A percentile compares a stretch with the other conserved stretches of the same genome.
phyloP scores from a whole-genome alignment of 2,329 filamentous ascomycete genomes.

The Pyrenochaeta sp. region DNA sequence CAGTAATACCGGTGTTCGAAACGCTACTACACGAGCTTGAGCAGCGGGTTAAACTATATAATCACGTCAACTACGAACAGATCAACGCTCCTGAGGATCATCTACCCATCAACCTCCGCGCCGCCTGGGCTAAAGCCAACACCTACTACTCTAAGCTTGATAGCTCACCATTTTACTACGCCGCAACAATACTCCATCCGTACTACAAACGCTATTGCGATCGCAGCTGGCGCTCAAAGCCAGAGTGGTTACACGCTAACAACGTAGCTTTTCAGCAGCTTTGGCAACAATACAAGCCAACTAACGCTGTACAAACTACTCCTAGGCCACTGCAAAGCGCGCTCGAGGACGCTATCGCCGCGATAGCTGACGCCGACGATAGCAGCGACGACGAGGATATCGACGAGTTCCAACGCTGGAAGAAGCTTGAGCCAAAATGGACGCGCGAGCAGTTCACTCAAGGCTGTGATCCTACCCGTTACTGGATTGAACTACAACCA shows the following conservation, averaged over 20 bases:
- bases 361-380: conserved; percentile 6
- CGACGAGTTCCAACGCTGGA: conserved; percentile 6
- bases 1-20: conserved; percentile 7
- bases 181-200: too few relatives aligned
- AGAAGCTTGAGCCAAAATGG: conserved; percentile 6
- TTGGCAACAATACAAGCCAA: background rate
- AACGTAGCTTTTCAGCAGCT: background rate
- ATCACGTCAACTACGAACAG: too few relatives aligned
- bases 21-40: too few relatives aligned
- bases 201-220: background rate
- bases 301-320: background rate
- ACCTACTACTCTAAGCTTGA: too few relatives aligned
- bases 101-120: too few relatives aligned
- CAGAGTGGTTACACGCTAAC: background rate
- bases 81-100: too few relatives aligned
- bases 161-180: too few relatives aligned
- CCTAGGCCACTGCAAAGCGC: conserved; percentile 1
- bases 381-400: conserved; percentile 4
- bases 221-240: conserved; percentile 1
- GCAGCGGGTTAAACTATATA: too few relatives aligned
- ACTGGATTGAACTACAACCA: conserved; percentile 1
- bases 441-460: conserved; percentile 2
- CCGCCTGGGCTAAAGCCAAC: too few relatives aligned
- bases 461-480: conserved; percentile 3
- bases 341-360: conserved; percentile 1